Conservation (phyloP, 73 alveolate genomes). For the Symbiodinium pilosum region DNA sequence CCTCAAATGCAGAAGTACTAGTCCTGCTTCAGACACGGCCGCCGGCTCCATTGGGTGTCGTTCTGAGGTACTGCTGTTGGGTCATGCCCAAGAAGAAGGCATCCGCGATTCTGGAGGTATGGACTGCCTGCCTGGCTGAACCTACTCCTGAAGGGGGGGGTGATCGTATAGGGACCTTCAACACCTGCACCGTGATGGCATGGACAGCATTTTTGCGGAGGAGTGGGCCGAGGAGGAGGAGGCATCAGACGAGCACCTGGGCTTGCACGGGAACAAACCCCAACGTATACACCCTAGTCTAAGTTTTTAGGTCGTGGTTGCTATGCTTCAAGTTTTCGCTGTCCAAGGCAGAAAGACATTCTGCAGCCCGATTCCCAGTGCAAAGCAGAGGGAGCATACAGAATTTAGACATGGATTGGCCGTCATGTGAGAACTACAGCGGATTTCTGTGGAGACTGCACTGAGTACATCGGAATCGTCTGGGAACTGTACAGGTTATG, state of each 20-base stretch:
- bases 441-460: too few relatives aligned
- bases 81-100: slow-evolving; percentile 12
- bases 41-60: too few relatives aligned
- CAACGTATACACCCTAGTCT: background rate
- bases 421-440: too few relatives aligned
- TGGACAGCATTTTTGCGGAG: background rate
- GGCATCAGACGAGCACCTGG: slow-evolving; percentile 1
- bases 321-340: background rate
- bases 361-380: background rate
- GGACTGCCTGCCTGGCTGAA: too few relatives aligned
- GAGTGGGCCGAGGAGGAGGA: background rate
- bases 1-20: too few relatives aligned
- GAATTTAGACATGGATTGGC: too few relatives aligned
- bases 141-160: too few relatives aligned
- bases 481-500: too few relatives aligned
- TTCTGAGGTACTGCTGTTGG: background rate
- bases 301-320: background rate
- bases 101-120: background rate
- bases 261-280: background rate
- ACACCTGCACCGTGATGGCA: too few relatives aligned
- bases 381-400: background rate
- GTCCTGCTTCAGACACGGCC: too few relatives aligned
- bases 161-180: too few relatives aligned
- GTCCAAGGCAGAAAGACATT: slow-evolving; percentile 1
- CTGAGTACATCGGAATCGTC: too few relatives aligned